A percentile compares a stretch with the other conserved stretches of the same genome.
phyloP scores from a whole-genome alignment of 768 basidiomycete genomes.

The Cystofilobasidium ferigula region DNA sequence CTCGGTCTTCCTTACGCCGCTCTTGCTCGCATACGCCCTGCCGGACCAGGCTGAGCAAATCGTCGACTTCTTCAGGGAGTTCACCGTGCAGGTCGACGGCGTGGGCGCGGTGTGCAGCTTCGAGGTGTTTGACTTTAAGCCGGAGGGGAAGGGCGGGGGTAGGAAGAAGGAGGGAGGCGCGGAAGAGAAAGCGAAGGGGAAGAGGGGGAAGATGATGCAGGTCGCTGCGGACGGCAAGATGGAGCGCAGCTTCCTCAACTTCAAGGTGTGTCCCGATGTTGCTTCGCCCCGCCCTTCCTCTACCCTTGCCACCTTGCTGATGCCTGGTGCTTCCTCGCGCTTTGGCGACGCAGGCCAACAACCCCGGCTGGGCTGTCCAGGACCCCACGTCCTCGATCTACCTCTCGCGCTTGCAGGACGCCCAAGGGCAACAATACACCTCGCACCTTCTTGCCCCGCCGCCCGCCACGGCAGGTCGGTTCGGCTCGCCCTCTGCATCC shows the following conservation, averaged over 20 bases:
- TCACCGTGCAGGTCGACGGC: conserved; percentile 90
- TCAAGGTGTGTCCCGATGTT: conserved; percentile 50
- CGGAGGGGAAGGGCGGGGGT: background rate
- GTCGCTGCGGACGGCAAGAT: conserved; percentile 87
- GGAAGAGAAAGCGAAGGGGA: background rate
- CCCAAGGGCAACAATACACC: background rate
- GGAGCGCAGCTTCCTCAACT: conserved; percentile 95
- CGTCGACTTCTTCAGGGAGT: conserved; percentile 96
- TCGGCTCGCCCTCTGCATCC: background rate
- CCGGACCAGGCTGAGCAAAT: conserved; percentile 80
- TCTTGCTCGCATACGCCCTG: conserved; percentile 84
- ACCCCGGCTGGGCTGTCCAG: conserved; percentile 88
- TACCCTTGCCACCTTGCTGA: background rate
- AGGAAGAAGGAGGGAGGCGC: background rate
- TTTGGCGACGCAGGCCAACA: conserved; percentile 69
- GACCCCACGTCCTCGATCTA: conserved; percentile 87
- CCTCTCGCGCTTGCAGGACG: conserved; percentile 54
- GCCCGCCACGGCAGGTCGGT: too few relatives aligned
- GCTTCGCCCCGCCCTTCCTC: too few relatives aligned
- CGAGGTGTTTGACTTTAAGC: conserved; percentile 96
- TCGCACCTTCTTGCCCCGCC: background rate
- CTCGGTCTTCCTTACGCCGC: conserved; percentile 85
- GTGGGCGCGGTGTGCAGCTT: conserved; percentile 96
- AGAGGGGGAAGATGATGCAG: conserved; percentile 45
- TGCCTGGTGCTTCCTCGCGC: background rate